Evolutionary conservation across 176 grass and related monocot species (phyloP).

Genomic region (Poa pratensis): DNA sequence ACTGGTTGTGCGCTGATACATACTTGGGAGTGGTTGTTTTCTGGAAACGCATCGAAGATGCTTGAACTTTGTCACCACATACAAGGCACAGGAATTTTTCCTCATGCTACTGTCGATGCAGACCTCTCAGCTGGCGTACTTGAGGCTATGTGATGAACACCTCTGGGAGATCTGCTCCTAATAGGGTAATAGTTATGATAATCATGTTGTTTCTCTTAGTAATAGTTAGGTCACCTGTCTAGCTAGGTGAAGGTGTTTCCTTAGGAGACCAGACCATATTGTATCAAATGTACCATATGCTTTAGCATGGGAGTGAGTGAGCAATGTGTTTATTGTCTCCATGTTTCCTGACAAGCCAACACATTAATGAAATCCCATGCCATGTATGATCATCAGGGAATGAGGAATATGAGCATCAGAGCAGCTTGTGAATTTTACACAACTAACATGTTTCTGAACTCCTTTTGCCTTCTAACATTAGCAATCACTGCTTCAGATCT

Average conservation of each 20-base stretch:
- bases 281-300: not conserved
- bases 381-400: not conserved
- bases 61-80: not conserved
- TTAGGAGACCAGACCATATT: not conserved
- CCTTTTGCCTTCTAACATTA: not conserved
- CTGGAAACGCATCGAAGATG: not conserved
- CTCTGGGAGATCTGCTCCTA: not conserved
- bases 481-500: not conserved
- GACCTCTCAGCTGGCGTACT: not conserved
- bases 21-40: slow-evolving; percentile 20
- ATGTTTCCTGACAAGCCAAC: not conserved
- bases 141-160: not conserved
- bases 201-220: slow-evolving; percentile 38
- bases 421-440: not conserved
- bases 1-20: slow-evolving; percentile 5
- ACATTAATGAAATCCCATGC: not conserved
- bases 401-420: not conserved
- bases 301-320: slow-evolving; percentile 12
- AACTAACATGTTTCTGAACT: not conserved
- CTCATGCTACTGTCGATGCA: not conserved
- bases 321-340: slow-evolving; percentile 3
- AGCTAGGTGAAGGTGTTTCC: slow-evolving; percentile 14
- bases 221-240: not conserved
- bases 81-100: not conserved
- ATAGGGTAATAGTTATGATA: slow-evolving; percentile 21